phyloP scores from a whole-genome alignment of 2,329 filamentous ascomycete species.

The Colletotrichum tabaci region DNA sequence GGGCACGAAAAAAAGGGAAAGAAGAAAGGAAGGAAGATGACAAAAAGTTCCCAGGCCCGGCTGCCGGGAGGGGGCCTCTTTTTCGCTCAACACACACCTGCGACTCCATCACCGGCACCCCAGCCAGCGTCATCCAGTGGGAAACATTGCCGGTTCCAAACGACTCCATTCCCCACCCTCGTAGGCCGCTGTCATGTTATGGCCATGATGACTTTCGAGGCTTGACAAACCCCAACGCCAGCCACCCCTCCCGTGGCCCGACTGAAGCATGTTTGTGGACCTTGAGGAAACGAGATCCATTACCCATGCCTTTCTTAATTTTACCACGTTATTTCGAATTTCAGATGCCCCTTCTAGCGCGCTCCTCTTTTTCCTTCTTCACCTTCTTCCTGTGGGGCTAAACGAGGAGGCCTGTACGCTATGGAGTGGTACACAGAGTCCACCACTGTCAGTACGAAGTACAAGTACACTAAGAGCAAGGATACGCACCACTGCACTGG shows the following conservation, averaged over 20 bases:
- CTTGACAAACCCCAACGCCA: constrained; percentile 13
- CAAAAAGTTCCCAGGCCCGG: background rate
- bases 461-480: no score
- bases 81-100: constrained; percentile 7
- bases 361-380: constrained; percentile 40
- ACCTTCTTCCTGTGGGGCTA: constrained; percentile 28
- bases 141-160: constrained; percentile 32
- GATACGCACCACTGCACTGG: no score
- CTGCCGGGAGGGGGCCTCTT: background rate
- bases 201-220: constrained; percentile 1
- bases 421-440: no score
- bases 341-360: constrained; percentile 33
- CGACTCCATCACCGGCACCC: constrained; percentile 10
- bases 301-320: constrained; percentile 34
- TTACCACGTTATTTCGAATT: constrained; percentile 38
- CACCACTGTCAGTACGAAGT: no score
- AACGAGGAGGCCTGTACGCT: no score
- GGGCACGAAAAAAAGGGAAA: constrained; percentile 1
- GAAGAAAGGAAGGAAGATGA: constrained; percentile 4
- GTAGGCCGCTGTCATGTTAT: background rate
- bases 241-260: constrained; percentile 9
- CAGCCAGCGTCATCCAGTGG: constrained; percentile 29
- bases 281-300: constrained; percentile 4
- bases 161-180: constrained; percentile 12
- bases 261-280: constrained; percentile 32